A percentile compares a stretch with the other conserved stretches of the same genome.
phyloP scores from a whole-genome alignment of 495 filamentous ascomycete species.

The Xylaria bambusicola region DNA sequence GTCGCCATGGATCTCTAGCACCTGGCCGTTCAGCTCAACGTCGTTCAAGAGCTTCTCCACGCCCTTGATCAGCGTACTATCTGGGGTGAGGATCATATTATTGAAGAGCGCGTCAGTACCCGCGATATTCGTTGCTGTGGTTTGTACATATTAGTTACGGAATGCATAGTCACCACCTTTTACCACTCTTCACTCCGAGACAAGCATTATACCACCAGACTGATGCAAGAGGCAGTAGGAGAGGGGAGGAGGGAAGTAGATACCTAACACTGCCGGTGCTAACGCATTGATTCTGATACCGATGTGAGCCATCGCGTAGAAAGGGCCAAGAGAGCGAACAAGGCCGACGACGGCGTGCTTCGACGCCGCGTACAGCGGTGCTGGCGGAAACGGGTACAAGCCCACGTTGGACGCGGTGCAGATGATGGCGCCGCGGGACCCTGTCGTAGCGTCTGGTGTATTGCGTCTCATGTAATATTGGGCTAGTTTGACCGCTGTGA shows the following conservation, averaged over 20 bases:
- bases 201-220: not conserved
- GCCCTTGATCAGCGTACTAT: constrained; percentile 49
- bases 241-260: constrained; percentile 6
- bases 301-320: constrained; percentile 34
- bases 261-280: constrained; percentile 55
- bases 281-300: constrained; percentile 57
- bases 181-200: constrained; percentile 10
- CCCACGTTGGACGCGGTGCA: constrained; percentile 62
- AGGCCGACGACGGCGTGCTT: constrained; percentile 56
- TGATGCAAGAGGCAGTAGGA: not conserved
- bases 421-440: constrained; percentile 50
- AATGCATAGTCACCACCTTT: not conserved
- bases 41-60: constrained; percentile 47
- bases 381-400: constrained; percentile 57
- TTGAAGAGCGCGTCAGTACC: constrained; percentile 47
- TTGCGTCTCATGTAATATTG: constrained; percentile 57
- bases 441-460: constrained; percentile 12
- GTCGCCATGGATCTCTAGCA: constrained; percentile 58
- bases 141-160: not conserved
- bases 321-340: constrained; percentile 48
- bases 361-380: constrained; percentile 54
- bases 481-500: constrained; percentile 51
- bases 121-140: constrained; percentile 51
- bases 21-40: constrained; percentile 42
- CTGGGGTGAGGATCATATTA: constrained; percentile 56